phyloP scores from a whole-genome alignment of 768 basidiomycete genomes.

The Paxillus involutus region DNA sequence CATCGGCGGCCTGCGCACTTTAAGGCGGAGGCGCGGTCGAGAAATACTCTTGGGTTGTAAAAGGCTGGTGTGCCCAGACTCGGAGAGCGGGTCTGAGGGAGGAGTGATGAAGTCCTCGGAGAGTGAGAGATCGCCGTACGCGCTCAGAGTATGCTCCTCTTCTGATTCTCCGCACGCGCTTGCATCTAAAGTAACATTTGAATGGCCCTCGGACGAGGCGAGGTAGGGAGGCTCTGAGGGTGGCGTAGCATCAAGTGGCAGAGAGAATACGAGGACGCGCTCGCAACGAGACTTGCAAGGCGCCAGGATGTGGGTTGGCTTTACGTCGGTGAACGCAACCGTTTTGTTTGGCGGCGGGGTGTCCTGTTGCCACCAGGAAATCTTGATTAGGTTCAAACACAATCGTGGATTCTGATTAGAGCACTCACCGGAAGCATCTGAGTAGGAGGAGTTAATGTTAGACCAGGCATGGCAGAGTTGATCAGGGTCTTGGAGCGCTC shows the following conservation, averaged over 20 bases:
- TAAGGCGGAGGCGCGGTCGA: constrained; percentile 24
- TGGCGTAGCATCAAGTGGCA: background rate
- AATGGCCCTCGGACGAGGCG: background rate
- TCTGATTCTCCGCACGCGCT: constrained; percentile 13
- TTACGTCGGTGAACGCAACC: background rate
- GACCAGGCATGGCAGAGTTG: constrained; percentile 9
- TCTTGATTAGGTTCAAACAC: background rate
- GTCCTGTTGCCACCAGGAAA: constrained; percentile 4
- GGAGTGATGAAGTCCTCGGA: constrained; percentile 37
- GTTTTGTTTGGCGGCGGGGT: constrained; percentile 1
- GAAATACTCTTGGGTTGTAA: background rate
- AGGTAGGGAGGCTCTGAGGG: background rate
- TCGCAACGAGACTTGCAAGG: background rate
- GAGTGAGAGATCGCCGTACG: constrained; percentile 47
- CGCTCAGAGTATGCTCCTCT: constrained; percentile 41
- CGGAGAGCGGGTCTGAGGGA: background rate
- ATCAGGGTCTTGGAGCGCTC: background rate
- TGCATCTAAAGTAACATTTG: background rate
- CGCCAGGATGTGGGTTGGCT: background rate
- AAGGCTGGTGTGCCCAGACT: background rate
- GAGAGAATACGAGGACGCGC: background rate
- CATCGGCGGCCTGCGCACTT: constrained; percentile 26
- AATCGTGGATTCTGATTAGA: background rate
- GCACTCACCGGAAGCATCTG: constrained; percentile 11
- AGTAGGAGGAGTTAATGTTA: background rate